Base-by-base conservation (phyloP, 1,284 basidiomycete genomes). In the Apiotrichum sp. region DNA sequence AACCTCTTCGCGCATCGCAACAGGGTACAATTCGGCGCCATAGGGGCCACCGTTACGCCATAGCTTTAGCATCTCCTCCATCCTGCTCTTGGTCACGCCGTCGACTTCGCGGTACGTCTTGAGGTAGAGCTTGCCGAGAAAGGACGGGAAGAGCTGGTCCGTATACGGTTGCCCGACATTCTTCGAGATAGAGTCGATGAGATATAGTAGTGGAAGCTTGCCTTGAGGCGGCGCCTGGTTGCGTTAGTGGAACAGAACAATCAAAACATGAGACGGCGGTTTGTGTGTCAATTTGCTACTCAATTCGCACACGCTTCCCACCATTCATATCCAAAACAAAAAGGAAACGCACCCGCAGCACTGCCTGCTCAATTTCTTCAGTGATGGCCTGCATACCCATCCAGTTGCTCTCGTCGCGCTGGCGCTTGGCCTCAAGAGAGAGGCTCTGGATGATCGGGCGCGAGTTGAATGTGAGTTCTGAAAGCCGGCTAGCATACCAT, bases 101-200 rank as follows among this genome's bases (percentile, higher is more conserved):
- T 95, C 91, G 61, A 93, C 90, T 64, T 84, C 82, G 53, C 82
- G 81, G 75, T 96, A 95, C 34, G 91, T 86, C 62, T 88, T 84
- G 64, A 93, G 78, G 77, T 92, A 96, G 6, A 93, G 78, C 29
- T 83, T 81, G 51, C 86, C 84, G 57, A 91, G 85, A 67, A 89
- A 82, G 3, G 64, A 61, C 5, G 84, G 81, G 22, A 88, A 80
- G 65, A 93, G 90, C 58, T 84, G 82, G 58, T 84, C 83, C 32
- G 89, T 88, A 76, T 95, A 97, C 11, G 92, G 91, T 45, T 88
- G 83, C 62, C 85, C 92, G 42, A 93, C 85, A 77, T 96, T 96
- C 77, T 97, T 97, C 50, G 88, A 89, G 59, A 99, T 93, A 14
- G 93, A 93, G 71, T 98, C 96, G 69, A 98, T 81, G 10, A 98